phyloP scores from a whole-genome alignment of 2,329 filamentous ascomycete genomes.

The Hypoxylon sp. region DNA sequence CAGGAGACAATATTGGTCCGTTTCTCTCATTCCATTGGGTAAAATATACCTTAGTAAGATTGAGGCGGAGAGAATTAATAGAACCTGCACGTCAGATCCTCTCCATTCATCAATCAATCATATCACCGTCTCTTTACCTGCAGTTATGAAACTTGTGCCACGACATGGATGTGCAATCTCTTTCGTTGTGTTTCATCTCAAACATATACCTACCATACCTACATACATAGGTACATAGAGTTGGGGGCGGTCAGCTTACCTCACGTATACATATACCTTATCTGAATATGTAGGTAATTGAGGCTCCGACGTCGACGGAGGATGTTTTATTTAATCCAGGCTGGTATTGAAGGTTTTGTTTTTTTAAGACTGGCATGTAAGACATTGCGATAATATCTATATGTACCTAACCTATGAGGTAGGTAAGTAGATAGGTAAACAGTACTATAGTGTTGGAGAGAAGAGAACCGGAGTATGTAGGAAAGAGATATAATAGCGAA shows the following conservation, averaged over 20 bases:
- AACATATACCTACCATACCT: not conserved
- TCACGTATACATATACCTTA: not conserved
- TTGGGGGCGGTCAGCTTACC: conserved; percentile 2
- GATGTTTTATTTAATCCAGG: conserved; percentile 6
- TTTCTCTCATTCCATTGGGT: conserved; percentile 21
- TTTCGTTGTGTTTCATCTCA: conserved; percentile 22
- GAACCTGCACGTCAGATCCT: conserved; percentile 26
- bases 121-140: conserved; percentile 33
- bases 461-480: not conserved
- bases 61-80: conserved; percentile 22
- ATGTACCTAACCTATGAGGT: too few relatives aligned
- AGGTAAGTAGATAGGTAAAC: not conserved
- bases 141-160: conserved; percentile 37
- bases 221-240: not conserved
- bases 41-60: conserved; percentile 34
- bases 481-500: not conserved
- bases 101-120: conserved; percentile 23
- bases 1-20: conserved; percentile 8
- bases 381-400: not conserved
- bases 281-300: conserved; percentile 4
- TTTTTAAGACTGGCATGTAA: not conserved
- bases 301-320: conserved; percentile 10
- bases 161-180: conserved; percentile 21
- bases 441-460: not conserved
- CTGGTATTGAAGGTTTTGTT: not conserved